These are phyloP conservation scores for Amphibolis antarctica DNA, from an alignment of 106 monocot genomes.

Conservation along the genomic window DNA sequence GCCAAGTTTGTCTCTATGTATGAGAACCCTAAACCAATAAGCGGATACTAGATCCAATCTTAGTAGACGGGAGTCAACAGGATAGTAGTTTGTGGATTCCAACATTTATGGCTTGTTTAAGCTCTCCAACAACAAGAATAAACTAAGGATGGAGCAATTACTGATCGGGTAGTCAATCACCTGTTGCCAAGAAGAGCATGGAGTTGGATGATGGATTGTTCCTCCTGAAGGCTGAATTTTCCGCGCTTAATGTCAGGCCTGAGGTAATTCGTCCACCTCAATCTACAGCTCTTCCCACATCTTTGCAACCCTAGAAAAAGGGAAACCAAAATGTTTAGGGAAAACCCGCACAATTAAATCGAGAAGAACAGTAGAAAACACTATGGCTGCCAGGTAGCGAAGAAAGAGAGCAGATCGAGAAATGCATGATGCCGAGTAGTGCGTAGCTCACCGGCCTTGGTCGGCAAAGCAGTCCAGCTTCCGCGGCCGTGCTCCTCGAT, in stretches of 20 bases:
- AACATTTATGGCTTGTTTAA: too few species aligned
- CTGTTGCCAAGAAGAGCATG: too few species aligned
- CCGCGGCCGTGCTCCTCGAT: constrained; percentile 19
- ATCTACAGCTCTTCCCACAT: too few species aligned
- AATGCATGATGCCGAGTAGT: too few species aligned
- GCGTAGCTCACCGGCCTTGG: constrained; percentile 12
- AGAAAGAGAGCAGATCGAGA: not conserved
- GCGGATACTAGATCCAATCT: too few species aligned
- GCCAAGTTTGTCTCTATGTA: too few species aligned
- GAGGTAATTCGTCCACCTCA: constrained; percentile 27
- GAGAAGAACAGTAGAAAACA: not conserved
- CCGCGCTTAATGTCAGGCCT: constrained; percentile 33
- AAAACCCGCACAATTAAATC: not conserved
- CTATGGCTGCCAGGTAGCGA: too few species aligned
- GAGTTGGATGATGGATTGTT: constrained; percentile 56
- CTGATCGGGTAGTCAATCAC: constrained; percentile 7
- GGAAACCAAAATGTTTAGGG: not conserved
- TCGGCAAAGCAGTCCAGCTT: constrained; percentile 16
- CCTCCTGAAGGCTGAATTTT: constrained; percentile 58
- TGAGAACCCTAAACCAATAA: too few species aligned
- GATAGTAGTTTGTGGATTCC: too few species aligned
- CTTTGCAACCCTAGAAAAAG: constrained; percentile 40
- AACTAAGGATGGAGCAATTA: too few species aligned
- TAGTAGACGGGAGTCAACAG: too few species aligned
- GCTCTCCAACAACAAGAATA: too few species aligned